These are phyloP conservation scores for Phaffia rhodozyma DNA, from an alignment of 1,284 basidiomycete genomes.

Conservation along the genomic window DNA sequence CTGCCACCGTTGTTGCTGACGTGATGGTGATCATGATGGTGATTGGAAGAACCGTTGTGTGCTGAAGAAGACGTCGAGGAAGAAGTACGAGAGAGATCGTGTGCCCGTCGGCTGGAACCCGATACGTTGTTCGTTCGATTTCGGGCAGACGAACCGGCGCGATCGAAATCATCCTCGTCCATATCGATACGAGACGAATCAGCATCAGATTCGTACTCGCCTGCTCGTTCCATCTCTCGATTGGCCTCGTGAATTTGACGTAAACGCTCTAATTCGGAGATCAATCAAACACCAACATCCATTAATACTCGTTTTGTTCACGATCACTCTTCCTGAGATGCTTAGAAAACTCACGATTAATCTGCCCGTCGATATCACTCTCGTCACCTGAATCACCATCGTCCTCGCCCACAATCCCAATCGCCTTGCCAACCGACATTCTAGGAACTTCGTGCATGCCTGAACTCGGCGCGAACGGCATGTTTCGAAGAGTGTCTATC, in stretches of 20 bases:
- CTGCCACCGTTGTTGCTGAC: no score
- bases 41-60: no score
- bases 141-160: neutral
- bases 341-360: slow-evolving; percentile 27
- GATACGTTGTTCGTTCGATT: no score
- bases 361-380: slow-evolving; percentile 32
- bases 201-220: slow-evolving; percentile 11
- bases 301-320: neutral
- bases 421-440: slow-evolving; percentile 26
- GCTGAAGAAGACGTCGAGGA: no score
- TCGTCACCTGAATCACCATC: slow-evolving; percentile 31
- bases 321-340: neutral
- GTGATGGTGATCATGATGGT: no score
- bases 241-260: slow-evolving; percentile 6
- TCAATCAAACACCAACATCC: neutral
- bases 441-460: slow-evolving; percentile 73
- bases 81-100: no score
- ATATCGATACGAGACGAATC: slow-evolving; percentile 7
- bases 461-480: slow-evolving; percentile 75
- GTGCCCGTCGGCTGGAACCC: no score
- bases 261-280: neutral
- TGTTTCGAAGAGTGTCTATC: slow-evolving; percentile 61
- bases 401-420: slow-evolving; percentile 30
- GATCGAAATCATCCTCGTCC: slow-evolving; percentile 6
- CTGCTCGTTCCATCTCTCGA: slow-evolving; percentile 1